Evolutionary conservation across 768 basidiomycete genomes (phyloP), one percentile per base, ranked within the genome.

Genomic region (Phanerochaete carnosa): DNA sequence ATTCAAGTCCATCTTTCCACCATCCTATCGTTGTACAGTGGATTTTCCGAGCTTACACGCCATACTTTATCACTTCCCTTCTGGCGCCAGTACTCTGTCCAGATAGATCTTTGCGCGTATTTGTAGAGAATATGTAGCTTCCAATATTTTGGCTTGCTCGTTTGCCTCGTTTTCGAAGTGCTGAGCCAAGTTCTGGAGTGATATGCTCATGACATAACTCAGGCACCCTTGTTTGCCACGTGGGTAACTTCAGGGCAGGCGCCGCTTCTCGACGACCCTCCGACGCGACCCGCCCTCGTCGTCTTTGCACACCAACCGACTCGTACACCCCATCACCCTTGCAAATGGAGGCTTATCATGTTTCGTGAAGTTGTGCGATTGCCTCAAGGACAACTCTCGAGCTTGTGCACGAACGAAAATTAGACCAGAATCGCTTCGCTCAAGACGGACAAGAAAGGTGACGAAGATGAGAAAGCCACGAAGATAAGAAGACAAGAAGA

Each of bases 221-320:
- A n/a, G n/a, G n/a, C n/a, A n/a, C n/a, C n/a, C n/a, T n/a, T n/a
- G n/a, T n/a, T n/a, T n/a, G 46, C 46, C 46, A 47, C 22, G 46
- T 47, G 46, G 51, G 15, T 9, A 43, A 52, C 51, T 52, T 52
- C n/a, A 52, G 51, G 51, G 51, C 51, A 52, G 30, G 51, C 51
- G 4, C 19, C 33, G 49, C 22, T 16, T 16, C 32, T 32, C 29
- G 29, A 29, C 29, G 22, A 33, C 16, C 28, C 33, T 32, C 29
- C 29, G 32, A 52, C 51, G 32, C 51, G 30, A 32, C 51, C 29
- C 51, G 30, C 32, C 19, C 29, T 32, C 51, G 15, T 33, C 51
- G 51, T 25, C 19, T 43, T 43, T 7, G 15, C 25, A 23, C 28
- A 29, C 33, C 30, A 12, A 15, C 51, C 51, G 32, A 52, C 51